Base-by-base conservation (phyloP, 2,329 filamentous ascomycete genomes). In the Paramyrothecium sp. region DNA sequence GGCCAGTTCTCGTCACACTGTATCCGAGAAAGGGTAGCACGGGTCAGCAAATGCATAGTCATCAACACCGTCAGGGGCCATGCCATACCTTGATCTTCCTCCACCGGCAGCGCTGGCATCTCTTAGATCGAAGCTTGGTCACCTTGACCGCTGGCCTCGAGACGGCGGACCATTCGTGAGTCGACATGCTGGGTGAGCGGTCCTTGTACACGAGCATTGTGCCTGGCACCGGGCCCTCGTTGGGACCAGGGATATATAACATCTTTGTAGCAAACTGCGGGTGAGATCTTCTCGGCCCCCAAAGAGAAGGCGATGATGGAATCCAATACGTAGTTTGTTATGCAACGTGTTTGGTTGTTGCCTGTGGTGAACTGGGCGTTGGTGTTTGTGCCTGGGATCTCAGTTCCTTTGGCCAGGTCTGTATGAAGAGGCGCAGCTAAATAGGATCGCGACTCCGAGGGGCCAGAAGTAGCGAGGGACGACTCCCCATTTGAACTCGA, bases 1-100 rank as follows among this genome's bases (percentile, higher is more conserved):
- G 51, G 51, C 51, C 51, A 53, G 20, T 53, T 53, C 51, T 53
- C 51, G 20, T 53, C 51, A 33, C 51, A 53, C 51, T 53, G 19
- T 20, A 51, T 7, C 13, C 23, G 17, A 11, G 50, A 19, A 51
- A 33, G 21, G 23, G 10, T 30, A 30, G 50, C 3, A 23, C n/a
- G 19, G 16, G 50, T 19, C 21, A 21, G 26, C 12, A 16, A n/a
- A 26, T 34, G n/a, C 10, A 30, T 19, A 11, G 12, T 11, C 11
- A 51, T 19, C 16, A 33, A 19, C 50, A 20, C 33, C 7, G 22
- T 17, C 13, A 51, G 19, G 26, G 7, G 8, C n/a, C 13, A 3
- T 4, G n/a, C 13, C 51, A 20, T 20, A 53, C 51, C 51, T 53
- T 53, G 51, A 53, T 53, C 51, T 53, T 53, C 13, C 51, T 12